Conservation (phyloP, 2,329 filamentous ascomycete species). For the Fusarium sp. region DNA sequence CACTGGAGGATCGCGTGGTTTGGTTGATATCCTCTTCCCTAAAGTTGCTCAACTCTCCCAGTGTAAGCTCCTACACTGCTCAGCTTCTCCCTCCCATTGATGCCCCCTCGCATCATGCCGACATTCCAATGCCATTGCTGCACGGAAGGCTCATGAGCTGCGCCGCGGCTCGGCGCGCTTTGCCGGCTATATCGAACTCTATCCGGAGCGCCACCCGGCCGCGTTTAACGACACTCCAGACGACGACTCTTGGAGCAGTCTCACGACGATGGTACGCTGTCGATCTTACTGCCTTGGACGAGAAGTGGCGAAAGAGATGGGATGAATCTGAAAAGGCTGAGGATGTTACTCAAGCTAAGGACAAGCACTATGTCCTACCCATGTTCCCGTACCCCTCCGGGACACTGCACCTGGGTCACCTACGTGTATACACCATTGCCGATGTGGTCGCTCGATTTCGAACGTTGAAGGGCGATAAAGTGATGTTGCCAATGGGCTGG, state of each 20-base stretch:
- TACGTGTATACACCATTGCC: constrained; percentile 90
- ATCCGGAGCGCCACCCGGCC: constrained; percentile 20
- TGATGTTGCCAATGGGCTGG: constrained; percentile 93
- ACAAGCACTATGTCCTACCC: constrained; percentile 77
- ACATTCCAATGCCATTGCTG: constrained; percentile 43
- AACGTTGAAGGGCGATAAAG: constrained; percentile 77
- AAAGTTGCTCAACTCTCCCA: neutral
- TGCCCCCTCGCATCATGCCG: constrained; percentile 40
- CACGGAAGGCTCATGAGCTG: constrained; percentile 43
- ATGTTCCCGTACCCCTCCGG: constrained; percentile 97
- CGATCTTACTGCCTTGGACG: constrained; percentile 57
- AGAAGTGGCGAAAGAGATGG: constrained; percentile 65
- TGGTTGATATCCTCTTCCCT: neutral
- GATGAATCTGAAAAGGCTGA: constrained; percentile 17
- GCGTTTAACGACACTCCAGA: constrained; percentile 21
- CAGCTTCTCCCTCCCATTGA: constrained; percentile 12
- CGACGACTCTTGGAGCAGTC: constrained; percentile 10
- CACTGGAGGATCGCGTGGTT: neutral
- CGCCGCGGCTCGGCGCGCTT: constrained; percentile 31
- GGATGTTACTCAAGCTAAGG: constrained; percentile 32
- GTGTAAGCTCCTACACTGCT: neutral
- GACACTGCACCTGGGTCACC: constrained; percentile 84
- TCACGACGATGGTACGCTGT: constrained; percentile 54
- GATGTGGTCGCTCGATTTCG: constrained; percentile 85
- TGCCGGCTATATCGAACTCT: constrained; percentile 17